These are phyloP conservation scores for Thermoascus crustaceus DNA, from an alignment of 2,329 filamentous ascomycete species.

Conservation along the genomic window DNA sequence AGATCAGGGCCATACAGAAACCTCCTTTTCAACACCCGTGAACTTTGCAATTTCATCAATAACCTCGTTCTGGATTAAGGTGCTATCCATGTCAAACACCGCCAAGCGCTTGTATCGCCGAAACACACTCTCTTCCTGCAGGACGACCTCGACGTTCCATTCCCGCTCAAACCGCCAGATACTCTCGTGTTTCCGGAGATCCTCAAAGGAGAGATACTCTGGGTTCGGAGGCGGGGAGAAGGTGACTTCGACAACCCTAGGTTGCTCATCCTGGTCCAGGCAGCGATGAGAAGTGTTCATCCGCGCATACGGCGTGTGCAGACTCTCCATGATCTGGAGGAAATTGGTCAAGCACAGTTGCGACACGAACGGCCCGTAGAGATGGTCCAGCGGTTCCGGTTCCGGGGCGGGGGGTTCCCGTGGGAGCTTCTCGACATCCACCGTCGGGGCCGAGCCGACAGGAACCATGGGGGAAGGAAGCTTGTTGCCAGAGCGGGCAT, in stretches of 20 bases:
- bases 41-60: constrained; percentile 89
- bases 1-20: constrained; percentile 49
- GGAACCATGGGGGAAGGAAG: constrained; percentile 35
- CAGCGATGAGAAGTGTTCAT: constrained; percentile 41
- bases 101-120: constrained; percentile 75
- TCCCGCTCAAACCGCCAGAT: constrained; percentile 79
- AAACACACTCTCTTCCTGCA: constrained; percentile 67
- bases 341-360: constrained; percentile 50
- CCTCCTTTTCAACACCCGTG: constrained; percentile 70
- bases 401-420: constrained; percentile 48
- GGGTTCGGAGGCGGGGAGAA: constrained; percentile 44
- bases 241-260: constrained; percentile 45
- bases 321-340: constrained; percentile 42
- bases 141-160: constrained; percentile 78
- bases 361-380: constrained; percentile 48
- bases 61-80: constrained; percentile 92
- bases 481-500: constrained; percentile 26
- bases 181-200: constrained; percentile 70
- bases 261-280: constrained; percentile 40
- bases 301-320: constrained; percentile 43
- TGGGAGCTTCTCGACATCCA: constrained; percentile 45
- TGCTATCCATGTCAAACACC: constrained; percentile 98
- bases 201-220: constrained; percentile 47
- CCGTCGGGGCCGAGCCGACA: constrained; percentile 42
- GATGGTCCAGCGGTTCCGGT: constrained; percentile 47